Conservation (phyloP, 2,329 filamentous ascomycete species). For the Monilinia fructigena region DNA sequence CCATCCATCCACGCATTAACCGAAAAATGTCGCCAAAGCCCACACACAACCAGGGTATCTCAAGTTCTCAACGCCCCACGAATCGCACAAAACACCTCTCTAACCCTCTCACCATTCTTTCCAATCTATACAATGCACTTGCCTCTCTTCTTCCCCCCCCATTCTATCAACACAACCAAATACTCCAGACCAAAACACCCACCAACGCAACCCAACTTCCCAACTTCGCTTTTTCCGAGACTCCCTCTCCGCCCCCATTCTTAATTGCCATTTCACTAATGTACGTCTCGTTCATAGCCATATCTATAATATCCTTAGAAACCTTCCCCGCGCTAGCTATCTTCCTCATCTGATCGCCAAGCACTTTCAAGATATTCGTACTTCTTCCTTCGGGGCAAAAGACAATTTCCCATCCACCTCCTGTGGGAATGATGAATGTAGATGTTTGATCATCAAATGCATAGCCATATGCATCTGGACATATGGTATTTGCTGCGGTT, state of each 20-base stretch:
- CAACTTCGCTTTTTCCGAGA: constrained; percentile 15
- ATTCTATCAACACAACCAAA: constrained; percentile 29
- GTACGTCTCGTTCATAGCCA: constrained; percentile 41
- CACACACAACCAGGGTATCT: constrained; percentile 17
- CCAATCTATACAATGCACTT: constrained; percentile 3
- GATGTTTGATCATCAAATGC: constrained; percentile 60
- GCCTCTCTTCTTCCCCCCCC: background rate
- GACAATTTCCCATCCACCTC: constrained; percentile 74
- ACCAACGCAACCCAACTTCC: constrained; percentile 37
- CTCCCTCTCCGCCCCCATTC: constrained; percentile 26
- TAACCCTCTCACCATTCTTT: background rate
- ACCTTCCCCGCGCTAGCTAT: constrained; percentile 48
- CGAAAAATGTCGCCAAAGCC: background rate
- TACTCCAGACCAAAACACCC: constrained; percentile 35
- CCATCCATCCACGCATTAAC: background rate
- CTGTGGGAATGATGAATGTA: constrained; percentile 62
- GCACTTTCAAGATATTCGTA: constrained; percentile 56
- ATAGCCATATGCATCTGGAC: constrained; percentile 82
- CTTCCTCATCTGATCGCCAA: constrained; percentile 50
- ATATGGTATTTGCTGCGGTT: constrained; percentile 68
- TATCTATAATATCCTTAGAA: constrained; percentile 39
- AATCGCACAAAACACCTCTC: background rate
- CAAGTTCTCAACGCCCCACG: background rate
- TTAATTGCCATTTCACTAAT: constrained; percentile 31
- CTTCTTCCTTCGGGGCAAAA: constrained; percentile 69